phyloP scores from a whole-genome alignment of 495 filamentous ascomycete species.

The Friedmanniomyces simplex region DNA sequence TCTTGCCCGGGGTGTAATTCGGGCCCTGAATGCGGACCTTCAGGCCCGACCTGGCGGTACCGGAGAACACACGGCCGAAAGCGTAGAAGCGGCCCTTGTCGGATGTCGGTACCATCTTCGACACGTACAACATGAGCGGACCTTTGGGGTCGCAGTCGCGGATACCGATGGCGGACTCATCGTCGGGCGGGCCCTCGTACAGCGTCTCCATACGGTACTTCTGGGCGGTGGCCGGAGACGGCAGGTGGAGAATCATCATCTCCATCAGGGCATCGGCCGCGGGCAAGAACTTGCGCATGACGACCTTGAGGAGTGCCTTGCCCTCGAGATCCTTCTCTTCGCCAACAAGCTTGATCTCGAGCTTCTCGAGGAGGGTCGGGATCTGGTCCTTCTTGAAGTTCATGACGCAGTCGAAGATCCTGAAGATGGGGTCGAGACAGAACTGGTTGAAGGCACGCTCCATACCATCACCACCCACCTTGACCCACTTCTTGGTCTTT shows the following conservation, averaged over 20 bases:
- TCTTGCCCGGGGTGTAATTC: slow-evolving; percentile 96
- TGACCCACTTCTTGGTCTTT: slow-evolving; percentile 99
- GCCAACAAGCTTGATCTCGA: slow-evolving; percentile 72
- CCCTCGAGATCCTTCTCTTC: slow-evolving; percentile 93
- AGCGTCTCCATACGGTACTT: slow-evolving; percentile 97
- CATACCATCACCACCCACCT: slow-evolving; percentile 64
- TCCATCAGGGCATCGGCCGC: slow-evolving; percentile 96
- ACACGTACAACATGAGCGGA: slow-evolving; percentile 99
- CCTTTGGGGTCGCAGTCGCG: slow-evolving; percentile 95
- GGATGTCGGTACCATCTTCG: slow-evolving; percentile 99
- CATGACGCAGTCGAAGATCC: slow-evolving; percentile 90
- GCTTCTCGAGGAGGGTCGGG: slow-evolving; percentile 70
- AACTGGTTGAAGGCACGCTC: slow-evolving; percentile 99
- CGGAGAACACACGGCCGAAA: slow-evolving; percentile 99
- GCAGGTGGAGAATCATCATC: slow-evolving; percentile 99
- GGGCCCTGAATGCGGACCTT: slow-evolving; percentile 99
- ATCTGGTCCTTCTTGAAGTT: slow-evolving; percentile 98
- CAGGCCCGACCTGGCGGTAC: slow-evolving; percentile 91
- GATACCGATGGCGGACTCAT: slow-evolving; percentile 87
- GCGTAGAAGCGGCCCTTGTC: slow-evolving; percentile 99
- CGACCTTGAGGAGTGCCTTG: slow-evolving; percentile 91
- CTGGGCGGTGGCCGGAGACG: slow-evolving; percentile 92
- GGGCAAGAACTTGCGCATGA: slow-evolving; percentile 97
- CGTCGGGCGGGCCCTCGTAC: slow-evolving; percentile 93
- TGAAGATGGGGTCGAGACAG: slow-evolving; percentile 98